Conservation (phyloP, 257 asterid species). For the Cordia subcordata region DNA sequence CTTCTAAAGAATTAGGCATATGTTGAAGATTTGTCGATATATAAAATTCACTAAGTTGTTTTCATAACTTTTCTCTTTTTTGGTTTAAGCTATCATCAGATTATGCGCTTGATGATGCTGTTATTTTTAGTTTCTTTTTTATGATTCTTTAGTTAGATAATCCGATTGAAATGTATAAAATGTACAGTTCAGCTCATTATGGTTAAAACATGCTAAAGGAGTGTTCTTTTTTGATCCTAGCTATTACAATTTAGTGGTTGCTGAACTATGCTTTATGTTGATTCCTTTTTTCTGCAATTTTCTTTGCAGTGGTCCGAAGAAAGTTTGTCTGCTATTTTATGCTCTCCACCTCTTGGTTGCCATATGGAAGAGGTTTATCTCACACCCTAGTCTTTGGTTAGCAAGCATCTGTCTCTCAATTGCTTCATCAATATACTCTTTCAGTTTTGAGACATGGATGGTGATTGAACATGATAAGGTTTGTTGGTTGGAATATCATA, state of each 20-base stretch:
- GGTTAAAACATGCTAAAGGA: neutral
- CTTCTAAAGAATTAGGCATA: too few species aligned
- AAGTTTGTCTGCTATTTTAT: constrained; percentile 60
- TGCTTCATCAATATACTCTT: constrained; percentile 69
- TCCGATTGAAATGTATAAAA: neutral
- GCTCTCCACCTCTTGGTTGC: constrained; percentile 59
- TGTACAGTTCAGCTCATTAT: neutral
- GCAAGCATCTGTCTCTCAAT: constrained; percentile 60
- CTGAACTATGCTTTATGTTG: constrained; percentile 3
- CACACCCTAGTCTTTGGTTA: constrained; percentile 53
- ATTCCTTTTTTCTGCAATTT: constrained; percentile 1
- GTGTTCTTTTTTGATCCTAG: neutral
- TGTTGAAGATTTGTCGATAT: too few species aligned
- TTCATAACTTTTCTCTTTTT: too few species aligned
- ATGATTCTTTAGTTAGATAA: neutral
- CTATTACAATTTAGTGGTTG: neutral
- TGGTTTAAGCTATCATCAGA: neutral
- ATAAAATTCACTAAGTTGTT: too few species aligned
- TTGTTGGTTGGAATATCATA: constrained; percentile 10
- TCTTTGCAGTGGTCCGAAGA: constrained; percentile 75
- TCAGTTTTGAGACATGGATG: constrained; percentile 89
- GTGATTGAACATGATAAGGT: constrained; percentile 86
- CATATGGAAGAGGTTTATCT: constrained; percentile 45
- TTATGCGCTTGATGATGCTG: neutral
- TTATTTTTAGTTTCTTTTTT: too few species aligned